Conservation (phyloP, 2,329 filamentous ascomycete species). For the Fusarium setosum region DNA sequence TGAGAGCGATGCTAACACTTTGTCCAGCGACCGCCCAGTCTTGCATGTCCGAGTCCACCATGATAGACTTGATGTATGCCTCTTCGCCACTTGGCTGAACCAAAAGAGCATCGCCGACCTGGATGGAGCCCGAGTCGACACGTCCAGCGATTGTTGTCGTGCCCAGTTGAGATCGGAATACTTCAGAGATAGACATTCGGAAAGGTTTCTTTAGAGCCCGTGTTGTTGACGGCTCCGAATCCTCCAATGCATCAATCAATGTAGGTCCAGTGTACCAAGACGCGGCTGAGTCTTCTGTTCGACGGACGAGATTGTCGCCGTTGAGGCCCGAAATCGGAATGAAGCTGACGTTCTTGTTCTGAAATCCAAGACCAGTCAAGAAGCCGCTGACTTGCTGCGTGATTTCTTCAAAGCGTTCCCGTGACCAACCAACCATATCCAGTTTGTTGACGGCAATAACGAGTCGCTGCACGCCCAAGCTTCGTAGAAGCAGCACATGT, state of each 20-base stretch:
- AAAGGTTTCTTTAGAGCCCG: slow-evolving; percentile 82
- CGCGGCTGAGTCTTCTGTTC: slow-evolving; percentile 65
- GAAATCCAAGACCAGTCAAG: slow-evolving; percentile 83
- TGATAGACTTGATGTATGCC: slow-evolving; percentile 83
- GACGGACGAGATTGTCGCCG: slow-evolving; percentile 84
- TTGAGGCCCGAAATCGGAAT: slow-evolving; percentile 90
- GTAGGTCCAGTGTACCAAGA: slow-evolving; percentile 87
- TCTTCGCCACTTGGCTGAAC: slow-evolving; percentile 85
- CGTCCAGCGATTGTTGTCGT: slow-evolving; percentile 88
- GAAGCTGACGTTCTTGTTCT: slow-evolving; percentile 83
- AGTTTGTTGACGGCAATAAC: slow-evolving; percentile 97
- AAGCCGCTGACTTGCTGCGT: slow-evolving; percentile 85
- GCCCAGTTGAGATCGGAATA: slow-evolving; percentile 85
- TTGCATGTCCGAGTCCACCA: slow-evolving; percentile 76
- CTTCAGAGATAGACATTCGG: slow-evolving; percentile 87
- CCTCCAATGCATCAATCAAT: slow-evolving; percentile 85
- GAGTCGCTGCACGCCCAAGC: slow-evolving; percentile 88
- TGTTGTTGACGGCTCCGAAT: slow-evolving; percentile 74
- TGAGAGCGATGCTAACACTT: slow-evolving; percentile 85
- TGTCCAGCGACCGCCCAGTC: slow-evolving; percentile 96
- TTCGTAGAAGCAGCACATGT: slow-evolving; percentile 88
- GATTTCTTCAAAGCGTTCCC: slow-evolving; percentile 87
- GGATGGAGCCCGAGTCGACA: slow-evolving; percentile 84
- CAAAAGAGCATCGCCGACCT: slow-evolving; percentile 83
- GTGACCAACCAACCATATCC: slow-evolving; percentile 85